Evolutionary conservation across 768 basidiomycete species (phyloP).

Genomic region (Mycena venus): DNA sequence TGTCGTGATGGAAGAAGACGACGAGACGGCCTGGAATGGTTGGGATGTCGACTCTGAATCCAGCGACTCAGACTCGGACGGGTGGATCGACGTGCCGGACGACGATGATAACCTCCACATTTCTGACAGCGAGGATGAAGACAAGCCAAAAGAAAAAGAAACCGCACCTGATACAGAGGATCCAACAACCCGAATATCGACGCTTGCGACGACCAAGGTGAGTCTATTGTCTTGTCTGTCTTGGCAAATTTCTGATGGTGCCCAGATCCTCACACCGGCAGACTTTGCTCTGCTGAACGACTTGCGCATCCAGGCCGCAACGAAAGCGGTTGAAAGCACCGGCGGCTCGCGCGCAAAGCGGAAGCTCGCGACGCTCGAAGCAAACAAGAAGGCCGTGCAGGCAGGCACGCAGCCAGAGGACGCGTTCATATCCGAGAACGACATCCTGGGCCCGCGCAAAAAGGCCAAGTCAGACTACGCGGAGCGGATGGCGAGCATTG

Average conservation of each 20-base stretch:
- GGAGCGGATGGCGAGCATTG: slow-evolving; percentile 91
- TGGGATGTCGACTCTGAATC: slow-evolving; percentile 91
- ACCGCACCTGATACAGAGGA: slow-evolving; percentile 47
- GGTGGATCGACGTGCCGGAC: slow-evolving; percentile 86
- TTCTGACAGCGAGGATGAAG: slow-evolving; percentile 89
- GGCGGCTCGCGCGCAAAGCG: slow-evolving; percentile 87
- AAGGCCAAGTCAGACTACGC: slow-evolving; percentile 94
- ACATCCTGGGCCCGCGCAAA: slow-evolving; percentile 95
- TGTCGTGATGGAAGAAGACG: slow-evolving; percentile 65
- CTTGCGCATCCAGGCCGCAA: slow-evolving; percentile 84
- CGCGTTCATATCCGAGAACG: slow-evolving; percentile 86
- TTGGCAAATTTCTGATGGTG: neutral
- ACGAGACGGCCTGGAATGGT: slow-evolving; percentile 83
- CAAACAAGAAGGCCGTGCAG: slow-evolving; percentile 69
- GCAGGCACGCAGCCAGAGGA: slow-evolving; percentile 62
- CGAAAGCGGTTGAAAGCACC: slow-evolving; percentile 74
- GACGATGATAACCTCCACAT: slow-evolving; percentile 77
- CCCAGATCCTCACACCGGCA: slow-evolving; percentile 94
- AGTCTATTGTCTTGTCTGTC: slow-evolving; percentile 1
- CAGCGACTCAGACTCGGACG: slow-evolving; percentile 69
- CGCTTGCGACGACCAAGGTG: slow-evolving; percentile 87
- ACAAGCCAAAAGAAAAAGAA: slow-evolving; percentile 66
- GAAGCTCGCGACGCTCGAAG: slow-evolving; percentile 87
- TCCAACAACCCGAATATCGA: slow-evolving; percentile 63
- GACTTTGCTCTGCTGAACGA: slow-evolving; percentile 95